Base-by-base conservation (phyloP, 169 alveolate genomes). In the Plasmodium vivax region DNA sequence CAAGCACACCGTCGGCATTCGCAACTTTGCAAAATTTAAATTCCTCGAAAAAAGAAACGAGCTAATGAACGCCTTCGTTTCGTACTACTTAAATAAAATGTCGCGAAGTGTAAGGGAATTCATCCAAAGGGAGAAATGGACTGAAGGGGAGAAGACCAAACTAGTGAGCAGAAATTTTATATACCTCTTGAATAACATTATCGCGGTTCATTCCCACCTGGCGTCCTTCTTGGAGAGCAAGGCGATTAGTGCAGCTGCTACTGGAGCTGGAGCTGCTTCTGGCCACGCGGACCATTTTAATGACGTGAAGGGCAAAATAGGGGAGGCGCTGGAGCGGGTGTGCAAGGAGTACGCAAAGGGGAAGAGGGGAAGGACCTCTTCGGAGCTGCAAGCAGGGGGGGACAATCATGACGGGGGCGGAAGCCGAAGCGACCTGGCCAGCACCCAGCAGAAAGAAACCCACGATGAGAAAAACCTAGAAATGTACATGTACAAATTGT, bases 401-500 rank as follows among this genome's bases (percentile, higher is more conserved):
- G 38, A 7, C 12, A 30, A 9, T 68, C 32, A 68, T 27, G 77
- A 68, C 5, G 77, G 38, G 2, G 77, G 77, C 27, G 41, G n/a
- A 68, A 68, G 38, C 5, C 38, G 41, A 0, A 19, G 38, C 14
- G 32, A 68, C 10, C 43, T 68, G 6, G 32, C 5, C 19, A 68
- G 23, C 32, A 68, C 1, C 19, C 38, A 68, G 12, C 77, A 27
- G 77, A 68, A 68, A 23, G 77, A 27, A n/a, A 2, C 16, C 9
- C 45, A 62, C 34, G 16, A 62, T 12, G 80, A 82, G 43, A 82
- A 45, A 82, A 81, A 92, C 77, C 58, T 92, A 73, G 95, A 92
- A 74, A 81, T 92, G 85, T 92, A 92, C 62, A 92, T 82, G 85
- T 92, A 92, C 79, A 92, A 74, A 51, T 47, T 92, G 36, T 92